A percentile compares a stretch with the other conserved stretches of the same genome.
phyloP scores from a whole-genome alignment of 441 rosid genomes.

The Croton setiger region DNA sequence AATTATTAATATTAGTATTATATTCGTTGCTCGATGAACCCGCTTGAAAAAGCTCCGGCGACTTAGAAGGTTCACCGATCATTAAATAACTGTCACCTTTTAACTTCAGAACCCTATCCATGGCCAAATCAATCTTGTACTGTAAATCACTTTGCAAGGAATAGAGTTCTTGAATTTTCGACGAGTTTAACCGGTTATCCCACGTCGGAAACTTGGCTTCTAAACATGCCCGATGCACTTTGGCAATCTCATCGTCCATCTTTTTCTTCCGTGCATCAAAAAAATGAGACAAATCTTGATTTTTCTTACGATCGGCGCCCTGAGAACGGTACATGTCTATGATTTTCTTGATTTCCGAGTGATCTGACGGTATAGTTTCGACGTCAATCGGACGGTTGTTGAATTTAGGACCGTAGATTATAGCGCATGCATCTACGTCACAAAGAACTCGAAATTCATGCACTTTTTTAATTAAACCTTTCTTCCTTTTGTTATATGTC shows the following conservation, averaged over 20 bases:
- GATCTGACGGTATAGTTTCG: constrained; percentile 16
- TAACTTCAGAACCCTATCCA: not conserved
- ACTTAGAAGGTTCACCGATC: not conserved
- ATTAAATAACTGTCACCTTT: not conserved
- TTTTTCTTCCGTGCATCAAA: constrained; percentile 20
- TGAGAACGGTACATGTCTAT: constrained; percentile 2
- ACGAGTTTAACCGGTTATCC: constrained; percentile 9
- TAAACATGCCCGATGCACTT: not conserved
- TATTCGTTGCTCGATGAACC: not conserved
- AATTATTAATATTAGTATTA: not conserved
- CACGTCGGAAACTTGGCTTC: constrained; percentile 17
- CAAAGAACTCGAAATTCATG: constrained; percentile 22
- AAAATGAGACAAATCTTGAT: constrained; percentile 17
- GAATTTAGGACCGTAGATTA: constrained; percentile 17
- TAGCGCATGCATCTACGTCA: constrained; percentile 22
- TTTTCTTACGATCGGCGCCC: constrained; percentile 8
- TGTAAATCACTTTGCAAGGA: not conserved
- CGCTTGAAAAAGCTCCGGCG: not conserved
- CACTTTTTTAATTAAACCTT: constrained; percentile 22
- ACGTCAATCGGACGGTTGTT: constrained; percentile 4
- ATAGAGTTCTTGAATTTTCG: constrained; percentile 1
- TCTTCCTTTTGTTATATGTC: constrained; percentile 21
- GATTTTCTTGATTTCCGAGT: constrained; percentile 4
- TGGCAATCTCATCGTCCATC: constrained; percentile 13
- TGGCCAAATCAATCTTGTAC: constrained; percentile 13